These are phyloP conservation scores for Flaveria linearis DNA, from an alignment of 129 eudicot genomes.

Conservation along the genomic window DNA sequence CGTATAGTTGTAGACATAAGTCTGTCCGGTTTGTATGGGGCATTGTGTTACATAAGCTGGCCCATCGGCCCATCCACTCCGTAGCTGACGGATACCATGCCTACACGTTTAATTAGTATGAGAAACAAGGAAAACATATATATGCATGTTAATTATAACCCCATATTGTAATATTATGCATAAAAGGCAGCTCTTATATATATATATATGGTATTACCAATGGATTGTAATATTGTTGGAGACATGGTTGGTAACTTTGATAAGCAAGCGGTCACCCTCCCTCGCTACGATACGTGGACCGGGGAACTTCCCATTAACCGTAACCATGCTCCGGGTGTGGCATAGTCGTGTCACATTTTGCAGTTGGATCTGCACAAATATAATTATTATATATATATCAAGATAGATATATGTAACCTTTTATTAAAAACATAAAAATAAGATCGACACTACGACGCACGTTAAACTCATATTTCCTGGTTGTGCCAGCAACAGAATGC, in stretches of 20 bases:
- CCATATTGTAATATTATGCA: no score
- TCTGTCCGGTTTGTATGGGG: conserved; percentile 21
- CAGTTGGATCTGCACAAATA: no score
- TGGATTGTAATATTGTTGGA: conserved; percentile 27
- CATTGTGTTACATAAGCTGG: conserved; percentile 23
- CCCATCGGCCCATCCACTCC: conserved; percentile 26
- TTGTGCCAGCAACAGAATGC: not conserved
- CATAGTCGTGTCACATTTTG: conserved; percentile 35
- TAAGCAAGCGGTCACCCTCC: conserved; percentile 13
- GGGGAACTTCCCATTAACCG: conserved; percentile 29
- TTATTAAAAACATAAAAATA: no score
- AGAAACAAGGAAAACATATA: no score
- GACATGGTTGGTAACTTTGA: conserved; percentile 14
- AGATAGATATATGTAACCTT: no score
- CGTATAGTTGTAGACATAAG: conserved; percentile 23
- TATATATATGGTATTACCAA: conserved; percentile 14
- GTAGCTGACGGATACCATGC: conserved; percentile 23
- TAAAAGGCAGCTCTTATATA: no score
- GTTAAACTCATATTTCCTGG: conserved; percentile 20
- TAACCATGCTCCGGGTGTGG: conserved; percentile 36
- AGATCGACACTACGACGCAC: not conserved
- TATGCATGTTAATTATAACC: no score
- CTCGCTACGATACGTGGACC: conserved; percentile 27
- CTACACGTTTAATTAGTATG: not conserved
- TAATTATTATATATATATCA: no score